A percentile compares a stretch with the other conserved stretches of the same genome.
Conservation (phyloP, 2,329 filamentous ascomycete species). For the Cercospora sp. region DNA sequence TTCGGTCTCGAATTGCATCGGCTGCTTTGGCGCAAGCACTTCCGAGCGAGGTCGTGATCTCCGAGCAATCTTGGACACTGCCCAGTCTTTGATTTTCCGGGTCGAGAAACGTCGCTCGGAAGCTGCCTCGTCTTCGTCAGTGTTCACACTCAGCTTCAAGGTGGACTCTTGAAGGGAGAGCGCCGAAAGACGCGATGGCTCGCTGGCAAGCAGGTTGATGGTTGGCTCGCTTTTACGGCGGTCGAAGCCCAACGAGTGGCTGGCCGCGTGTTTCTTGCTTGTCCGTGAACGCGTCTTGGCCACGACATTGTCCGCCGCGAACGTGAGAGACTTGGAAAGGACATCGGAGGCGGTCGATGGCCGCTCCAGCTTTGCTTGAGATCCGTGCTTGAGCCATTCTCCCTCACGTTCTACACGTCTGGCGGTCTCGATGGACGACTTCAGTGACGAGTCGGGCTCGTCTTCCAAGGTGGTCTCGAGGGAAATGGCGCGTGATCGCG, state of each 20-base stretch:
- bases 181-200: slow-evolving; percentile 35
- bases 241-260: slow-evolving; percentile 63
- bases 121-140: slow-evolving; percentile 15
- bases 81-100: slow-evolving; percentile 74
- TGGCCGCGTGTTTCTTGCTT: slow-evolving; percentile 65
- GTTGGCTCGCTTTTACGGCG: slow-evolving; percentile 46
- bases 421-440: slow-evolving; percentile 30
- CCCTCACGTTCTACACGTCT: slow-evolving; percentile 38
- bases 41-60: slow-evolving; percentile 22
- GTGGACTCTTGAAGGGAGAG: slow-evolving; percentile 37
- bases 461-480: slow-evolving; percentile 46
- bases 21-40: slow-evolving; percentile 6
- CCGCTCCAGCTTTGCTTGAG: slow-evolving; percentile 24
- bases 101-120: slow-evolving; percentile 33
- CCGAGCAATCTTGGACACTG: slow-evolving; percentile 57
- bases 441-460: slow-evolving; percentile 61
- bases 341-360: slow-evolving; percentile 29
- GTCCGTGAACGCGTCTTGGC: slow-evolving; percentile 35
- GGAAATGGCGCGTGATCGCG: slow-evolving; percentile 45
- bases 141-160: background rate
- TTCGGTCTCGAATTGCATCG: slow-evolving; percentile 11
- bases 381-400: slow-evolving; percentile 36
- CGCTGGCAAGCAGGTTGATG: slow-evolving; percentile 31
- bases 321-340: slow-evolving; percentile 19
- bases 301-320: slow-evolving; percentile 16